Evolutionary conservation across 345 rosid genomes (phyloP), one percentile per base, ranked within the genome.

Genomic region (Mangifera indica): DNA sequence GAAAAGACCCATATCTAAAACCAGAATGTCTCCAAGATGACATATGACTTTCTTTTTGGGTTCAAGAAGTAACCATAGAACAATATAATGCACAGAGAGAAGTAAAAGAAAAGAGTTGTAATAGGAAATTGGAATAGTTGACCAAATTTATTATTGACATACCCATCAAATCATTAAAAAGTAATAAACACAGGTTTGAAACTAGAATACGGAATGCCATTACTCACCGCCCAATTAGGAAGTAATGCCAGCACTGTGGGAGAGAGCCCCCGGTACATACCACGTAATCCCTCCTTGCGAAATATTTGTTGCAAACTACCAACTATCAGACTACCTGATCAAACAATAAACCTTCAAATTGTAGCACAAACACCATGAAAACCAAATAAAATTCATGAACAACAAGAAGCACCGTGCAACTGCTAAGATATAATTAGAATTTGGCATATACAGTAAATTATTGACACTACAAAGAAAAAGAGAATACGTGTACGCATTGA

Each of bases 191-290:
- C 22, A 24, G 26, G 11, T 7, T 24, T 21, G 13, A 22, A 70
- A 40, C 13, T 26, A 55, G 52, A 72, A 9, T 20, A 37, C 22
- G 10, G 20, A 63, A 32, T 51, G 51, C 11, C 15, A 18, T 10
- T 12, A 74, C 85, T 79, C 59, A 93, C 98, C 15, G 97, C 97
- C 97, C 97, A 92, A 74, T 89, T 92, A 11, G 97, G 89, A 75
- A 92, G 93, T 74, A 92, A 84, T 0, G 97, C 97, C 77, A 92
- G 71, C 34, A 84, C 87, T 29, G 93, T 92, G 4, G 97, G 93
- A 49, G 91, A 67, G 49, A 92, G 93, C 1, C 97, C 97, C 0
- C 91, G 85, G 72, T 92, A 92, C 85, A 92, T 81, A 34, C 97
- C 97, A 59, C 91, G 89, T 60, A 87, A 48, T 12, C 97, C 96